Percentiles rank a stretch among this genome's conserved stretches.
Conservation (phyloP, 2,329 filamentous ascomycete species). For the Annulohypoxylon truncatum region DNA sequence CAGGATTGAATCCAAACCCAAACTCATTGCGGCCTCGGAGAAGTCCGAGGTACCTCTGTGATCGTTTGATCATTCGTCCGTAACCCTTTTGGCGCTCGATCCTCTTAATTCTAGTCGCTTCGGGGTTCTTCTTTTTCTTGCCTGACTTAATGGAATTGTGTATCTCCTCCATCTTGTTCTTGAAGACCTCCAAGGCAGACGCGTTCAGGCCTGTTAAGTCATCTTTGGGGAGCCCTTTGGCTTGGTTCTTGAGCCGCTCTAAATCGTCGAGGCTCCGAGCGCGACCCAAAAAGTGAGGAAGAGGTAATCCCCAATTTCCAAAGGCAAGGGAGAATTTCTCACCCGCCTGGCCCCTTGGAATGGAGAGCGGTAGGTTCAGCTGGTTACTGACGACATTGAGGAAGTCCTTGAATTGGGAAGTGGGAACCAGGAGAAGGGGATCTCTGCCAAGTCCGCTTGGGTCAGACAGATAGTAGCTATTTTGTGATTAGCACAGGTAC, state of each 20-base stretch:
- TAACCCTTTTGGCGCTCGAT: conserved; percentile 63
- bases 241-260: conserved; percentile 47
- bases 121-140: conserved; percentile 53
- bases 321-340: conserved; percentile 73
- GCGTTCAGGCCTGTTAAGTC: conserved; percentile 52
- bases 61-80: conserved; percentile 68
- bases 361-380: conserved; percentile 63
- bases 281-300: conserved; percentile 75
- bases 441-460: conserved; percentile 58
- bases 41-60: conserved; percentile 78
- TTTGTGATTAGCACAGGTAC: neutral
- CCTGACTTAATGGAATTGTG: conserved; percentile 61
- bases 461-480: conserved; percentile 75
- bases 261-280: conserved; percentile 58
- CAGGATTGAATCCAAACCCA: neutral
- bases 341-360: conserved; percentile 65
- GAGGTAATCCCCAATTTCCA: conserved; percentile 66
- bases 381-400: conserved; percentile 73
- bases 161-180: conserved; percentile 64
- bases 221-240: conserved; percentile 55
- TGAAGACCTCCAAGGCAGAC: conserved; percentile 60
- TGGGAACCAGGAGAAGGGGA: conserved; percentile 75
- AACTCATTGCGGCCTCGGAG: conserved; percentile 48
- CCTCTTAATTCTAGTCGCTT: conserved; percentile 61
- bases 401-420: conserved; percentile 72